These are phyloP conservation scores for Aspergillus fumigatus DNA, from an alignment of 2,329 filamentous ascomycete species.

Conservation along the genomic window DNA sequence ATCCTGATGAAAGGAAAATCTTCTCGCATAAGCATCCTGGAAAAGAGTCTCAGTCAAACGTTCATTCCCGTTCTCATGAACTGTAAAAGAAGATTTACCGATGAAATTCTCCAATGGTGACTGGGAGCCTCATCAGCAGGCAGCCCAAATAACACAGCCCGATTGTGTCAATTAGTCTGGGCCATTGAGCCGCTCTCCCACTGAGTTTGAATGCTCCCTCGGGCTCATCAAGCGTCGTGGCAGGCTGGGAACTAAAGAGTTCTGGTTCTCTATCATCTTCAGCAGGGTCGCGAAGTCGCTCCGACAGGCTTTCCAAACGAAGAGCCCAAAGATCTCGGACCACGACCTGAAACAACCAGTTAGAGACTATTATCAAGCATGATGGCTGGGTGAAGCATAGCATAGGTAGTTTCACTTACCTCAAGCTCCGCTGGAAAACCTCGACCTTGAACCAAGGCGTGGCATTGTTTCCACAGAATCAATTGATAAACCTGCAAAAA, in stretches of 20 bases:
- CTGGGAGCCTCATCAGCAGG: conserved; percentile 68
- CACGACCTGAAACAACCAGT: conserved; percentile 43
- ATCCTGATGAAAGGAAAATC: conserved; percentile 69
- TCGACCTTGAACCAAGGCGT: conserved; percentile 65
- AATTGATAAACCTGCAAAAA: conserved; percentile 83
- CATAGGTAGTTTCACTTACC: conserved; percentile 33
- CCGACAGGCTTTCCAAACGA: conserved; percentile 57
- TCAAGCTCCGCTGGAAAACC: conserved; percentile 70
- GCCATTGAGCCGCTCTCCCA: conserved; percentile 42
- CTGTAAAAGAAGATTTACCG: conserved; percentile 25
- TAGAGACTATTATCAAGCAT: not conserved
- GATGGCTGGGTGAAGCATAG: not conserved
- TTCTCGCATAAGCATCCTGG: conserved; percentile 55
- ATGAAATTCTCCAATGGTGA: conserved; percentile 68
- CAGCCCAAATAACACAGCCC: conserved; percentile 75
- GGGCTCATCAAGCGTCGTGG: conserved; percentile 43
- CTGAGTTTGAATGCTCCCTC: conserved; percentile 31
- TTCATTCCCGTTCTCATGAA: not conserved
- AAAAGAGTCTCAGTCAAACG: conserved; percentile 2
- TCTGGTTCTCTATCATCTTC: conserved; percentile 41
- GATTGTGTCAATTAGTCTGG: conserved; percentile 69
- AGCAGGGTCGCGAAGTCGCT: conserved; percentile 37
- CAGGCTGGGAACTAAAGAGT: conserved; percentile 57
- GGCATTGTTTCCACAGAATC: conserved; percentile 74
- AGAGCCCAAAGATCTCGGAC: conserved; percentile 83